Base-by-base conservation (phyloP, 23 red algal genomes). In the Gracilaria caudata region DNA sequence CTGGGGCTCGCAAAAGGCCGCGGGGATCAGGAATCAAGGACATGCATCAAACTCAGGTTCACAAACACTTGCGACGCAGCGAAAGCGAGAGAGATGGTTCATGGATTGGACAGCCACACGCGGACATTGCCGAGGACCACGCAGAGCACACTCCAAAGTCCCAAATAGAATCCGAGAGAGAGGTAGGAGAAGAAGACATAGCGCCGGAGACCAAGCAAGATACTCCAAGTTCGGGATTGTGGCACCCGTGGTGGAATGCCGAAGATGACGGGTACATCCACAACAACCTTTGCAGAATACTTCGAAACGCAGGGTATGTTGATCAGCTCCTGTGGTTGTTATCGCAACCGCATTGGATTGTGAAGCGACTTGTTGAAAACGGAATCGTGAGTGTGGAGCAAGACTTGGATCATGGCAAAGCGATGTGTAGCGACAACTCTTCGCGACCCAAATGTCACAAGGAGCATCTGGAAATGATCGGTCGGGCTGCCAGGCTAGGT, bases 261-360 rank as follows among this genome's bases (percentile, higher is more conserved):
- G 43, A 45, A 11, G 43, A 45, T 45, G 43, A 45, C 11, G n/a
- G n/a, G n/a, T n/a, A n/a, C n/a, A n/a, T n/a, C n/a, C n/a, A n/a
- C n/a, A n/a, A n/a, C n/a, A n/a, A n/a, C n/a, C n/a, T n/a, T n/a
- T n/a, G n/a, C n/a, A n/a, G n/a, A n/a, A n/a, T n/a, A n/a, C n/a
- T n/a, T n/a, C n/a, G n/a, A n/a, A n/a, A n/a, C n/a, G n/a, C n/a
- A n/a, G n/a, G n/a, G n/a, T n/a, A n/a, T n/a, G n/a, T n/a, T n/a
- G n/a, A n/a, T n/a, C n/a, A n/a, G n/a, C n/a, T n/a, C n/a, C n/a
- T n/a, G n/a, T n/a, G n/a, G n/a, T n/a, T n/a, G n/a, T n/a, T n/a
- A n/a, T n/a, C n/a, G n/a, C n/a, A n/a, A n/a, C n/a, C n/a, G 40
- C 36, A 39, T 21, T 74, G 68, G 68, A 74, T 74, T 74, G 68